phyloP scores from a whole-genome alignment of 306 rosid genomes.

The Trichosanthes truncata region DNA sequence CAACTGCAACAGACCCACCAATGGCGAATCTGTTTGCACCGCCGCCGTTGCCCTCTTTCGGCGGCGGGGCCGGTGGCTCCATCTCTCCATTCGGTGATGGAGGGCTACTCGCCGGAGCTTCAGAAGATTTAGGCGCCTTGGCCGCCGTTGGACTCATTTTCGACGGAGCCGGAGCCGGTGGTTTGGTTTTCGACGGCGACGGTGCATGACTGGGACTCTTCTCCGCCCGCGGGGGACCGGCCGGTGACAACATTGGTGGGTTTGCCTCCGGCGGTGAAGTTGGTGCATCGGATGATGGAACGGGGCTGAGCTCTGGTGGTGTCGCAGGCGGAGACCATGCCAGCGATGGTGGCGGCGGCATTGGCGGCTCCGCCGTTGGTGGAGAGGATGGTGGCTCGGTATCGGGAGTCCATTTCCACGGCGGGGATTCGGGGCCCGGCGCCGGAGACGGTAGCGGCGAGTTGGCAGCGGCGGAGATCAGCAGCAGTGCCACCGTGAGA shows the following conservation, averaged over 20 bases:
- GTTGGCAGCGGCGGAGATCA: constrained; percentile 1
- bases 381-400: not conserved
- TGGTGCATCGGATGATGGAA: not conserved
- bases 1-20: not conserved
- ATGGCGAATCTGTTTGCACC: constrained; percentile 1
- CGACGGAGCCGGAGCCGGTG: constrained; percentile 11
- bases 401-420: constrained; percentile 8
- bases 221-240: not conserved
- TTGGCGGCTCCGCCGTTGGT: not conserved
- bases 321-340: not conserved
- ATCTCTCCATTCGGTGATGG: not conserved
- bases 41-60: not conserved
- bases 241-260: not conserved
- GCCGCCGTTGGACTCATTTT: not conserved
- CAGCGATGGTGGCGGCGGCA: not conserved
- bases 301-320: not conserved
- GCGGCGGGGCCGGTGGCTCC: not conserved
- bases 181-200: not conserved
- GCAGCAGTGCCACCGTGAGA: not conserved
- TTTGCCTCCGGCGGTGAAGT: not conserved
- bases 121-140: not conserved
- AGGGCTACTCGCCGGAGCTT: not conserved
- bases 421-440: not conserved
- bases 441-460: not conserved
- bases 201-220: not conserved